These are phyloP conservation scores for Carex cristatella DNA, from an alignment of 176 grass and related monocot genomes.

Conservation along the genomic window DNA sequence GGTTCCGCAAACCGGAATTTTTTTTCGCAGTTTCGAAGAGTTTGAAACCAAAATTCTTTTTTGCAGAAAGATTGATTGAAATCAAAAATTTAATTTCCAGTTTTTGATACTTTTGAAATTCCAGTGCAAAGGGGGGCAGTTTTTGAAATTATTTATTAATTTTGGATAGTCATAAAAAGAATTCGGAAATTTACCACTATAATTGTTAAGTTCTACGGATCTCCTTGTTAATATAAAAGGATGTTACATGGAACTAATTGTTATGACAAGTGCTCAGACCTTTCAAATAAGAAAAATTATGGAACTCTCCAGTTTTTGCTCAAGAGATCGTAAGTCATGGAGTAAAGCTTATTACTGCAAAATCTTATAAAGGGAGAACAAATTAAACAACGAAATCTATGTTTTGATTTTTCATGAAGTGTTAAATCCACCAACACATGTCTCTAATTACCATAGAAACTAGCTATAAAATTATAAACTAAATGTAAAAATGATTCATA, in stretches of 20 bases:
- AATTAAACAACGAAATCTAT: too few relatives aligned
- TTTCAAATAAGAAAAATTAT: not conserved
- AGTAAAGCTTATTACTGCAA: not conserved
- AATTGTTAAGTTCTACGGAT: not conserved
- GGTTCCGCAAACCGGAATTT: too few relatives aligned
- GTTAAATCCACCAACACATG: not conserved
- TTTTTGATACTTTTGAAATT: too few relatives aligned
- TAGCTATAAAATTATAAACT: not conserved
- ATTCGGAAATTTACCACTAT: not conserved
- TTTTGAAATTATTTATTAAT: too few relatives aligned
- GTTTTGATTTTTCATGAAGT: too few relatives aligned
- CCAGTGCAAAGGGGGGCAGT: too few relatives aligned
- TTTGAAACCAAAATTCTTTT: too few relatives aligned
- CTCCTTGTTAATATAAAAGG: not conserved
- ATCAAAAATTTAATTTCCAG: too few relatives aligned
- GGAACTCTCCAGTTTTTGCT: not conserved
- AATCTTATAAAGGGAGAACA: not conserved
- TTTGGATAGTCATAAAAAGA: too few relatives aligned
- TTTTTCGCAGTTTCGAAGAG: too few relatives aligned
- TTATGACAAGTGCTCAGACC: not conserved
- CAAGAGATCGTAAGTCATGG: not conserved
- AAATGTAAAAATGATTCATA: not conserved
- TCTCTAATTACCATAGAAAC: not conserved
- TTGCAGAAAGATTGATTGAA: too few relatives aligned
- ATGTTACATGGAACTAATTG: not conserved